Percentiles rank a stretch among this genome's conserved stretches.
phyloP scores from a whole-genome alignment of 2,329 filamentous ascomycete genomes.

The Parafenestella ontariensis region DNA sequence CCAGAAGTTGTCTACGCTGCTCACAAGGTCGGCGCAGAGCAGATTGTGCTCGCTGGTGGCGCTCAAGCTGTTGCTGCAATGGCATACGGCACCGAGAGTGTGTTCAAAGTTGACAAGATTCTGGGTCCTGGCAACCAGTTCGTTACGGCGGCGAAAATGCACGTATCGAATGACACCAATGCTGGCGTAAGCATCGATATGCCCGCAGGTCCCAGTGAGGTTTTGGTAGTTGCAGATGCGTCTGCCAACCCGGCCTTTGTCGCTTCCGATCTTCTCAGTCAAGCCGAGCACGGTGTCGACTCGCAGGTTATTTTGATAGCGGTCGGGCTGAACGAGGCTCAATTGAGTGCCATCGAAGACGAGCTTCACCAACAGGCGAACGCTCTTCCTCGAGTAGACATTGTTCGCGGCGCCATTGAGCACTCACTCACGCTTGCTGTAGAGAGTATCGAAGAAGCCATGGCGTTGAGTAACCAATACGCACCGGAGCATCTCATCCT shows the following conservation, averaged over 20 bases:
- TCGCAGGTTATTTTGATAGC: conserved; percentile 94
- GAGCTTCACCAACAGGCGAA: conserved; percentile 88
- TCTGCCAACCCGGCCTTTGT: conserved; percentile 92
- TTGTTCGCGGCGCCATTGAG: conserved; percentile 86
- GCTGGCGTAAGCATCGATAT: conserved; percentile 97
- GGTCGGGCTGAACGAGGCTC: conserved; percentile 74
- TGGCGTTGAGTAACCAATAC: conserved; percentile 87
- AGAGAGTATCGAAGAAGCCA: conserved; percentile 76
- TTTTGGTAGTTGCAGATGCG: conserved; percentile 92
- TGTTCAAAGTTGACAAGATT: conserved; percentile 98
- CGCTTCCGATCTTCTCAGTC: conserved; percentile 90
- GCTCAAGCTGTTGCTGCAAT: conserved; percentile 95
- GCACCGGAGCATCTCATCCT: conserved; percentile 96
- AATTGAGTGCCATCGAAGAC: conserved; percentile 85
- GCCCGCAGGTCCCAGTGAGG: conserved; percentile 95
- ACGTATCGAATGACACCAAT: conserved; percentile 95
- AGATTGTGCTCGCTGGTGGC: conserved; percentile 93
- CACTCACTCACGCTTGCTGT: conserved; percentile 89
- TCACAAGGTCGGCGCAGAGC: conserved; percentile 94
- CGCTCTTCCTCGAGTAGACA: conserved; percentile 87
- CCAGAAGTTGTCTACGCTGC: conserved; percentile 98
- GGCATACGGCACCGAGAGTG: conserved; percentile 94
- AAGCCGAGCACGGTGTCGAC: conserved; percentile 96
- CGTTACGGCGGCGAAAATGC: conserved; percentile 98
- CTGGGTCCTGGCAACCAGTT: conserved; percentile 98